Evolutionary conservation across 1,139 yeast species (phyloP).

Genomic region (Zygosaccharomyces sapae): DNA sequence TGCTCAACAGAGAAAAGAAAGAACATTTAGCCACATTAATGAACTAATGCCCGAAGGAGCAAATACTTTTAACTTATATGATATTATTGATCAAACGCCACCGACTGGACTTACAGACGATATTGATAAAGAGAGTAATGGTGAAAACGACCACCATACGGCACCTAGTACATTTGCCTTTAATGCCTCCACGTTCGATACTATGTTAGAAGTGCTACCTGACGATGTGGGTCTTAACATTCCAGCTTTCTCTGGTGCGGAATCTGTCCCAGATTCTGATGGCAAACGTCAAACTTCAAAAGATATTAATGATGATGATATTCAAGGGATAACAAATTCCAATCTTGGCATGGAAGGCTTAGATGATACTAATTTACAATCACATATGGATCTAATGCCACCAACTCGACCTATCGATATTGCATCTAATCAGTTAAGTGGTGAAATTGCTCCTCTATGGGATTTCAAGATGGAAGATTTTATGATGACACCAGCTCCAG

Average conservation of each 20-base stretch:
- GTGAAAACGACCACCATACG: constrained; percentile 5
- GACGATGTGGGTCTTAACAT: constrained; percentile 27
- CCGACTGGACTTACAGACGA: constrained; percentile 10
- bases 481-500: constrained; percentile 36
- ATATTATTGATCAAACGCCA: constrained; percentile 14
- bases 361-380: constrained; percentile 6
- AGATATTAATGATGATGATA: neutral
- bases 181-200: constrained; percentile 26
- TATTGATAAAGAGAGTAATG: constrained; percentile 4
- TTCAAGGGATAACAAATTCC: neutral
- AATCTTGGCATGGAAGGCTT: neutral
- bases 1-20: neutral
- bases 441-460: constrained; percentile 39
- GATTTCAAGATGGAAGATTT: constrained; percentile 36
- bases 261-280: neutral
- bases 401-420: constrained; percentile 26
- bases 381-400: constrained; percentile 7
- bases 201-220: constrained; percentile 37
- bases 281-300: neutral
- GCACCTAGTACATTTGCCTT: constrained; percentile 12
- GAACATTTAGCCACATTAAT: constrained; percentile 5
- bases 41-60: constrained; percentile 12
- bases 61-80: constrained; percentile 13
- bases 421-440: constrained; percentile 33
- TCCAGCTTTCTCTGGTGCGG: neutral